Evolutionary conservation across 108 stramenopile species (phyloP).

Genomic region (Cyclotella baltica): DNA sequence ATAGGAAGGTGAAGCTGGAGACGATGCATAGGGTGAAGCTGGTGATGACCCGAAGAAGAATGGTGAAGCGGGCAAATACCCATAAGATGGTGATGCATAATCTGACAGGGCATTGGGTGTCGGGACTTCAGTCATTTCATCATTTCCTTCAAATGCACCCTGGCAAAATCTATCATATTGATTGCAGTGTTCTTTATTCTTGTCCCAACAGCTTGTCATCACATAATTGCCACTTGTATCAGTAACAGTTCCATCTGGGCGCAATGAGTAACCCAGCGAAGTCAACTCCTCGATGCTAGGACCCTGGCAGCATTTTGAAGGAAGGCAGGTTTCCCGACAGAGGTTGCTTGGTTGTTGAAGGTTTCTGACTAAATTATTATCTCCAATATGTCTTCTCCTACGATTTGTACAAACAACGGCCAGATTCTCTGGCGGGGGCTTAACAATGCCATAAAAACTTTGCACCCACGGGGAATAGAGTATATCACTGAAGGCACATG

Average conservation of each 20-base stretch:
- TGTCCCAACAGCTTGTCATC: slow-evolving; percentile 1
- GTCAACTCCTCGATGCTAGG: background rate
- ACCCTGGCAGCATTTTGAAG: background rate
- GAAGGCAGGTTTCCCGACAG: background rate
- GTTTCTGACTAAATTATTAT: background rate
- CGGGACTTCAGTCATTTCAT: background rate
- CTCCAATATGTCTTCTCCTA: background rate
- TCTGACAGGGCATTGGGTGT: background rate
- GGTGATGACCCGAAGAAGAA: background rate
- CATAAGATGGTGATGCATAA: background rate
- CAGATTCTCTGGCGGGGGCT: background rate
- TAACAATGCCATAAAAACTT: background rate
- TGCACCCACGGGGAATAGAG: background rate
- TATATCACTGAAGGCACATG: background rate
- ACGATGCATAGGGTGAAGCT: background rate
- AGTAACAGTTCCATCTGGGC: background rate
- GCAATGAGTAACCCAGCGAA: background rate
- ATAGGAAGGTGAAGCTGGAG: too few relatives aligned
- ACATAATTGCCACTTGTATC: background rate
- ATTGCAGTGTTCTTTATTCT: background rate
- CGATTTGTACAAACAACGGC: background rate
- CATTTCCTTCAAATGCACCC: background rate
- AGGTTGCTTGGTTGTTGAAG: background rate
- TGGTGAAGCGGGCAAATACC: background rate
- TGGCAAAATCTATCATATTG: background rate